Evolutionary conservation across 2,329 filamentous ascomycete species (phyloP).

Genomic region (Penicillium sp.): DNA sequence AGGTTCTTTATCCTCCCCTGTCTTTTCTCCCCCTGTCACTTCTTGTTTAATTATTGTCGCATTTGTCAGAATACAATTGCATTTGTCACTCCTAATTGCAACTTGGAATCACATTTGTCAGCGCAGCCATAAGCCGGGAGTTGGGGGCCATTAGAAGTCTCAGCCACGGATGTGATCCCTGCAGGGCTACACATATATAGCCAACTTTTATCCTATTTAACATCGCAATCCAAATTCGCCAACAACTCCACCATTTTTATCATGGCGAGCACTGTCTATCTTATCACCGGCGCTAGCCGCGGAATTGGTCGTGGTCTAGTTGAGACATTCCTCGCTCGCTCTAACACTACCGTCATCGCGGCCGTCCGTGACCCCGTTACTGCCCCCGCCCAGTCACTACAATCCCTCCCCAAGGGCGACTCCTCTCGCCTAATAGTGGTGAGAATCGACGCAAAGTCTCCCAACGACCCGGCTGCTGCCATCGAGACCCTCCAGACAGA

Average conservation of each 20-base stretch:
- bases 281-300: slow-evolving; percentile 1
- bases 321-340: background rate
- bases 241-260: background rate
- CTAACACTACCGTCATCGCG: slow-evolving; percentile 6
- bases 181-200: too few relatives aligned
- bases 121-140: background rate
- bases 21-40: too few relatives aligned
- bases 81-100: background rate
- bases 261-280: background rate
- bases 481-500: slow-evolving; percentile 30
- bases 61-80: too few relatives aligned
- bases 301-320: slow-evolving; percentile 9
- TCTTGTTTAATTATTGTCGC: too few relatives aligned
- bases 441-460: slow-evolving; percentile 44
- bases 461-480: slow-evolving; percentile 37
- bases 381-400: background rate
- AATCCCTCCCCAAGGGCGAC: slow-evolving; percentile 35
- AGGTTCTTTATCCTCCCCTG: too few relatives aligned
- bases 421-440: slow-evolving; percentile 44
- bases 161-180: background rate
- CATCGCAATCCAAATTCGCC: background rate
- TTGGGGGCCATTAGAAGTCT: background rate
- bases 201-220: background rate
- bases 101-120: background rate
- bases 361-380: background rate